Base-by-base conservation (phyloP, 148 eudicot species). In the Pouteria glomerata region DNA sequence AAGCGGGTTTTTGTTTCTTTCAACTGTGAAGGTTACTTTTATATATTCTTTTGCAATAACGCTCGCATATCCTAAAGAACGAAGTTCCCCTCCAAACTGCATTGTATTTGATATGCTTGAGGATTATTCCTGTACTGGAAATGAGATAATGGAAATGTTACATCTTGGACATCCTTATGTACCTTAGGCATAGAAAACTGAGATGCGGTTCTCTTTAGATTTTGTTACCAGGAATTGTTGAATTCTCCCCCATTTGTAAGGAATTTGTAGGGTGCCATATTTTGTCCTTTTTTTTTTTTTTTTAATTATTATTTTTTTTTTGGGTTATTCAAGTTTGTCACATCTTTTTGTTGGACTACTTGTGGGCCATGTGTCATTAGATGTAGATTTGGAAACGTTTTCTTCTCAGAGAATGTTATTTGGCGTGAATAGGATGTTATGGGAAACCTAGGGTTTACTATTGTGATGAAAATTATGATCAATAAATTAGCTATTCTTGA, bases 41-140 rank as follows among this genome's bases (percentile, higher is more conserved):
- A n/a, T n/a, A n/a, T n/a, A 61, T 48, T 60, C 57, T 68, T 70
- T 70, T 57, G 73, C 63, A 70, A 70, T 70, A 56, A 70, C 41
- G 64, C 44, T 71, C 63, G 21, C 66, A n/a, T 11, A 71, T 27
- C 52, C 30, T 27, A 10, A 55, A 24, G 53, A 3, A 37, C 2
- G 18, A 12, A 27, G 55, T 37, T 15, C 53, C 35, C 65, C 37
- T 58, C 52, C 19, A 47, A 42, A 8, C 35, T 26, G 15, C 11
- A 35, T 42, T 29, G n/a, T 29, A 44, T 13, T 42, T 29, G 66
- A 71, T 71, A 18, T 56, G 14, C 10, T 57, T 26, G 63, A 29
- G 53, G 73, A 58, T 24, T 39, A 41, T 42, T 18, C 51, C 56
- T 19, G 24, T 18, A 26, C 33, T 39, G 56, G 55, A 42, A 29